These are phyloP conservation scores for Malus sieversii DNA, from an alignment of 306 rosid species.

Conservation along the genomic window DNA sequence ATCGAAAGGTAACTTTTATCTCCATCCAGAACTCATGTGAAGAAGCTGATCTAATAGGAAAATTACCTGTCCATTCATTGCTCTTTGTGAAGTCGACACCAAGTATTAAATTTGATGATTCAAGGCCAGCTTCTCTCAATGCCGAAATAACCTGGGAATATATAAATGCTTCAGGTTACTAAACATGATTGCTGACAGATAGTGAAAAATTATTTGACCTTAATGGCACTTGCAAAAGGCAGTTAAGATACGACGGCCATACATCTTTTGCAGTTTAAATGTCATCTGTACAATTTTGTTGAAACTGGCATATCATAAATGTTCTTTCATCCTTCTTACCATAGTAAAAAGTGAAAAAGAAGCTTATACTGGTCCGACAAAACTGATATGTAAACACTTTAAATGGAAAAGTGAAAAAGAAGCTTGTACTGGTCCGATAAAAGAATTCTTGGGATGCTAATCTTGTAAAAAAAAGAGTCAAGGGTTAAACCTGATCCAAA, in stretches of 20 bases:
- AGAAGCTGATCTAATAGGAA: constrained; percentile 1
- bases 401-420: not conserved
- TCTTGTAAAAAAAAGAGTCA: not conserved
- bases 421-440: not conserved
- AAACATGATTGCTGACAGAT: not conserved
- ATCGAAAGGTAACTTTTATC: constrained; percentile 21
- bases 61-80: constrained; percentile 95
- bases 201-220: not conserved
- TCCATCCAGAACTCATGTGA: not conserved
- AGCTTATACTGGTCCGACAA: not conserved
- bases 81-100: constrained; percentile 96
- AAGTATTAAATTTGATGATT: constrained; percentile 86
- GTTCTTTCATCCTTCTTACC: not conserved
- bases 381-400: not conserved
- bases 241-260: not conserved
- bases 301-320: not conserved
- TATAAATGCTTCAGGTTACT: not conserved
- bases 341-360: not conserved
- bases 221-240: not conserved
- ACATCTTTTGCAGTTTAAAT: not conserved
- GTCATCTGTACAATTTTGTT: not conserved
- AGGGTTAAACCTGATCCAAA: constrained; percentile 63
- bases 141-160: constrained; percentile 71
- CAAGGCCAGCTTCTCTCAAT: constrained; percentile 88
- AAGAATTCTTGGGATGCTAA: not conserved